Conservation (phyloP, 2,329 filamentous ascomycete genomes). For the Biscogniauxia marginata region DNA sequence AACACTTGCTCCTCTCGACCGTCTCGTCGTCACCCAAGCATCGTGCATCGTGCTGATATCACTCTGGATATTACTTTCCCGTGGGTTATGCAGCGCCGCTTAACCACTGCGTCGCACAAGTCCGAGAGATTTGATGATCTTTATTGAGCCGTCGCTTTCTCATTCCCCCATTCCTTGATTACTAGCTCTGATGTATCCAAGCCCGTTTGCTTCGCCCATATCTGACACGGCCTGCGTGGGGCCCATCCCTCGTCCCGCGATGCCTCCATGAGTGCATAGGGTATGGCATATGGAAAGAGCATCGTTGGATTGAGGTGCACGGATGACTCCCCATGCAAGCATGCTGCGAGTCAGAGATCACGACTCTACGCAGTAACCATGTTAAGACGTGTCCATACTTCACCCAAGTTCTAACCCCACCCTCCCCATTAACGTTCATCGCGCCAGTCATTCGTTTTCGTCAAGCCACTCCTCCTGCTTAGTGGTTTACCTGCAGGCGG, state of each 20-base stretch:
- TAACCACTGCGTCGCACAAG: background rate
- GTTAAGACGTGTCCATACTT: background rate
- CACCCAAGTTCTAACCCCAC: background rate
- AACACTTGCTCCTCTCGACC: background rate
- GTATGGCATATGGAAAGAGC: background rate
- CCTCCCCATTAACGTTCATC: slow-evolving; percentile 3
- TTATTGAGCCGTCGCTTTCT: background rate
- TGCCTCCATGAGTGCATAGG: slow-evolving; percentile 2
- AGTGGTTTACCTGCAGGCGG: slow-evolving; percentile 18
- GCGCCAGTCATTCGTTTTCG: slow-evolving; percentile 12
- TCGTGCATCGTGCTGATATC: background rate
- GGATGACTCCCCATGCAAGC: slow-evolving; percentile 24
- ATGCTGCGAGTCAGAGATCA: slow-evolving; percentile 25
- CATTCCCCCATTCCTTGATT: background rate
- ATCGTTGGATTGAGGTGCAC: slow-evolving; percentile 13
- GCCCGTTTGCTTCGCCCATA: background rate
- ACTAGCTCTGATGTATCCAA: too few relatives aligned
- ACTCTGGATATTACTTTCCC: background rate
- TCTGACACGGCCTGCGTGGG: slow-evolving; percentile 7
- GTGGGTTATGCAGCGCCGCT: background rate
- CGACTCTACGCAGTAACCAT: slow-evolving; percentile 13
- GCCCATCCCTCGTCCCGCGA: slow-evolving; percentile 16
- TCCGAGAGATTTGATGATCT: background rate
- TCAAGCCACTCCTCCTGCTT: slow-evolving; percentile 9
- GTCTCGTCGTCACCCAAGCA: background rate